Conservation (phyloP, 2,329 filamentous ascomycete genomes). For the Calonectria honghensis region DNA sequence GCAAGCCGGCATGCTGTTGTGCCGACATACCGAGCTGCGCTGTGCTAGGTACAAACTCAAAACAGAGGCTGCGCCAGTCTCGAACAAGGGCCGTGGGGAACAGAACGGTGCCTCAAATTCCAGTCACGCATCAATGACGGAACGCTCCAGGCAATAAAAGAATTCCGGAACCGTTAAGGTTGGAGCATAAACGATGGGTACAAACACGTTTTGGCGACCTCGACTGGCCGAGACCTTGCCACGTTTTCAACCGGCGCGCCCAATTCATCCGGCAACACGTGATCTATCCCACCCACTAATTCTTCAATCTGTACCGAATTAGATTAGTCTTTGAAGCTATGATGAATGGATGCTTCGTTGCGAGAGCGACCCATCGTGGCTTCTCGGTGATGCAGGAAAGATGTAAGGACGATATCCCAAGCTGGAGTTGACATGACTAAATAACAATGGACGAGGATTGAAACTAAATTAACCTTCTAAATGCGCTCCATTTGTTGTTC, state of each 20-base stretch:
- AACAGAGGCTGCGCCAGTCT: background rate
- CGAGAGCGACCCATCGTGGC: no score
- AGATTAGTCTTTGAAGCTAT: no score
- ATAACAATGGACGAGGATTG: no score
- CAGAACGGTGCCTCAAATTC: background rate
- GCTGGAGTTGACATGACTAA: no score
- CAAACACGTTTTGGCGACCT: background rate
- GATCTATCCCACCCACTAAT: background rate
- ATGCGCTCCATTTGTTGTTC: no score
- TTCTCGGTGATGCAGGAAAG: no score
- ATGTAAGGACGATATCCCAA: no score
- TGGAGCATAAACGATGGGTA: background rate
- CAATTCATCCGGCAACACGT: background rate
- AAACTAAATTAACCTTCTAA: no score
- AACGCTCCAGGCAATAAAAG: background rate
- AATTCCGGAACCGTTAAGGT: background rate
- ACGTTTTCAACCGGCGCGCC: background rate
- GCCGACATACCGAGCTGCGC: background rate
- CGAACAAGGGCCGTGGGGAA: background rate
- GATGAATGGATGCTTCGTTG: no score
- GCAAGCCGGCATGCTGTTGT: background rate
- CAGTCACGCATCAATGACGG: background rate
- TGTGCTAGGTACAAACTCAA: background rate
- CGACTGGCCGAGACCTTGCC: constrained; percentile 1
- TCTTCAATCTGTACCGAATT: background rate